Evolutionary conservation across 352 stramenopile species (phyloP).

Genomic region (Plasmopara viticola): DNA sequence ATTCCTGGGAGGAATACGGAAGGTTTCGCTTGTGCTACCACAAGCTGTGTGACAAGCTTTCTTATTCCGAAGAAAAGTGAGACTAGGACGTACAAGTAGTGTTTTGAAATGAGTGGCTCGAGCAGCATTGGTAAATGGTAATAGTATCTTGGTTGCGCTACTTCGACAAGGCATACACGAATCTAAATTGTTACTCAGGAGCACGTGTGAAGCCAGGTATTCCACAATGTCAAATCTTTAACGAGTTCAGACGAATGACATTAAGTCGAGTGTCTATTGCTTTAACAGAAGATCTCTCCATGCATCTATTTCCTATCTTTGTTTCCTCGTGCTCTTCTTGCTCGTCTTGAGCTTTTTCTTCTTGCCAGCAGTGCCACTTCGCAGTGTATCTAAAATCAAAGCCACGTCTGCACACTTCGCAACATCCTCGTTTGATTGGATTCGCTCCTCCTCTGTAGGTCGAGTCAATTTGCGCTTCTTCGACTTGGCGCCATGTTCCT

Average conservation of each 20-base stretch:
- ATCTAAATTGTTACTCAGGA: too few species aligned
- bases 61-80: neutral
- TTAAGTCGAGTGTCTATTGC: too few species aligned
- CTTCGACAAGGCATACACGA: too few species aligned
- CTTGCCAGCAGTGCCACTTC: constrained; percentile 22
- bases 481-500: constrained; percentile 30
- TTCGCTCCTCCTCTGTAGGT: constrained; percentile 21
- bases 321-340: constrained; percentile 44
- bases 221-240: too few species aligned
- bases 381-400: constrained; percentile 62
- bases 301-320: constrained; percentile 4
- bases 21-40: constrained; percentile 34
- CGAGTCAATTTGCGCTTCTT: constrained; percentile 40
- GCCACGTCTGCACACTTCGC: constrained; percentile 47
- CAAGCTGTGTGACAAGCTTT: constrained; percentile 10
- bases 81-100: too few species aligned
- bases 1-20: constrained; percentile 25
- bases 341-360: constrained; percentile 39
- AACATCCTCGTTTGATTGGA: constrained; percentile 27
- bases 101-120: too few species aligned
- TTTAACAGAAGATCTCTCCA: too few species aligned
- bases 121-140: too few species aligned
- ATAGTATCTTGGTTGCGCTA: too few species aligned
- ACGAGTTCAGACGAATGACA: too few species aligned
- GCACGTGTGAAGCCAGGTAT: too few species aligned